Evolutionary conservation across 2,329 filamentous ascomycete genomes (phyloP).

Genomic region (Hypoxylon sp.): DNA sequence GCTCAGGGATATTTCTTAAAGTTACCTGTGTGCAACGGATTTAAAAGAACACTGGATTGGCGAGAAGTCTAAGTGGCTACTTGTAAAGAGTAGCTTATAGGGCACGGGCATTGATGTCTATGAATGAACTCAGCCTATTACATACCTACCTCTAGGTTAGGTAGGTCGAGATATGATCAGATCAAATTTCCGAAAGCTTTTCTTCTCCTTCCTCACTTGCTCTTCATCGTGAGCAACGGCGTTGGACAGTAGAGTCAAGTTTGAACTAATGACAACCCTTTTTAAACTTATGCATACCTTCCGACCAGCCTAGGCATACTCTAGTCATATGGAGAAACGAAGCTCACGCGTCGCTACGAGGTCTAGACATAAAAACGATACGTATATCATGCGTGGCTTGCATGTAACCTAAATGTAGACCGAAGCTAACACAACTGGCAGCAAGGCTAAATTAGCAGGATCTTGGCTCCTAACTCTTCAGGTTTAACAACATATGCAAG

Average conservation of each 20-base stretch:
- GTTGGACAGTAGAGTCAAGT: too few relatives aligned
- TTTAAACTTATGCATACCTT: too few relatives aligned
- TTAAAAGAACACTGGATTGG: too few relatives aligned
- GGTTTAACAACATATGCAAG: constrained; percentile 2
- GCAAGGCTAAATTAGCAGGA: constrained; percentile 21
- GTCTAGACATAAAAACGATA: constrained; percentile 23
- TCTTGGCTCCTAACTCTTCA: constrained; percentile 25
- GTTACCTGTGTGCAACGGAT: too few relatives aligned
- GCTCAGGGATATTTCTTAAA: too few relatives aligned
- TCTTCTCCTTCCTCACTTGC: too few relatives aligned
- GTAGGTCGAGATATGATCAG: neutral
- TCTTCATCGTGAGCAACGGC: too few relatives aligned
- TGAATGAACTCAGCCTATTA: neutral
- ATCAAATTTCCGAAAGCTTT: neutral
- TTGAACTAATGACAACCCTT: too few relatives aligned
- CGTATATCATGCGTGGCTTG: constrained; percentile 22
- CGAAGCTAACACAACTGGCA: constrained; percentile 31
- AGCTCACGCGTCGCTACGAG: constrained; percentile 17
- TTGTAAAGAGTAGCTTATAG: neutral
- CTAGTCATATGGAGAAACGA: neutral
- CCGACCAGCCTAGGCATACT: neutral
- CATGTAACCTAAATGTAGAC: constrained; percentile 27
- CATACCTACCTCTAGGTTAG: too few relatives aligned
- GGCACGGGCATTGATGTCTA: too few relatives aligned
- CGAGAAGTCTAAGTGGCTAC: too few relatives aligned